phyloP scores from a whole-genome alignment of 441 rosid species.

The Syzygium malaccense region DNA sequence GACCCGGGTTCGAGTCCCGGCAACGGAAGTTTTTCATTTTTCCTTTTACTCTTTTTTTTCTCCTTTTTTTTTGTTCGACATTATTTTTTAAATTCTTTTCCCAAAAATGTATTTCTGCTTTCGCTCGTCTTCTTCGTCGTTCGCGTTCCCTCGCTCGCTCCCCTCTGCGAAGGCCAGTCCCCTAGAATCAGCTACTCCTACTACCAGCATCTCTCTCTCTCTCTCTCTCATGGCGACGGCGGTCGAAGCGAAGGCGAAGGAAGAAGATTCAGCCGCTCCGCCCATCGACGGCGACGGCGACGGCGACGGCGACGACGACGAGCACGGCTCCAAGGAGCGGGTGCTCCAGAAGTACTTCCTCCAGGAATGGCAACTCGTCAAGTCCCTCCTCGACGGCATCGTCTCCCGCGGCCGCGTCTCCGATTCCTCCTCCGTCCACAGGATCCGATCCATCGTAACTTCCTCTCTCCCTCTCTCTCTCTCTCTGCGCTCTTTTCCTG shows the following conservation, averaged over 20 bases:
- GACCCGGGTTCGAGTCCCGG: constrained; percentile 16
- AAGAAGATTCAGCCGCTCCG: constrained; percentile 5
- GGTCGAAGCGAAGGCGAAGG: constrained; percentile 1
- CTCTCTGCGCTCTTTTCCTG: neutral
- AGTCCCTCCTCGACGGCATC: constrained; percentile 65
- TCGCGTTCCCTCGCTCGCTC: neutral
- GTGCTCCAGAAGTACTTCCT: constrained; percentile 77
- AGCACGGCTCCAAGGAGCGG: constrained; percentile 62
- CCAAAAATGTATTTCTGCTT: neutral
- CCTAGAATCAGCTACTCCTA: neutral
- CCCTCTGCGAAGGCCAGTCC: neutral
- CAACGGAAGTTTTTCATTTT: neutral
- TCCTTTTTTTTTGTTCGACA: neutral
- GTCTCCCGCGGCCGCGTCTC: constrained; percentile 57
- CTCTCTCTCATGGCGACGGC: constrained; percentile 4
- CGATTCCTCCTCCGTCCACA: constrained; percentile 52
- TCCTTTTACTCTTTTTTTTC: no score
- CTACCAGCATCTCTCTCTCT: neutral
- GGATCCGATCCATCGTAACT: constrained; percentile 81
- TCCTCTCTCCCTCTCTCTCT: neutral
- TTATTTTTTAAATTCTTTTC: neutral
- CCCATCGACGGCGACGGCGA: neutral
- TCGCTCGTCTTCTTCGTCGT: neutral
- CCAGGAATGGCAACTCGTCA: constrained; percentile 81
- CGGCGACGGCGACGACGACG: constrained; percentile 47